Evolutionary conservation across 768 basidiomycete genomes (phyloP).

Genomic region (Tricholoma bakamatsutake): DNA sequence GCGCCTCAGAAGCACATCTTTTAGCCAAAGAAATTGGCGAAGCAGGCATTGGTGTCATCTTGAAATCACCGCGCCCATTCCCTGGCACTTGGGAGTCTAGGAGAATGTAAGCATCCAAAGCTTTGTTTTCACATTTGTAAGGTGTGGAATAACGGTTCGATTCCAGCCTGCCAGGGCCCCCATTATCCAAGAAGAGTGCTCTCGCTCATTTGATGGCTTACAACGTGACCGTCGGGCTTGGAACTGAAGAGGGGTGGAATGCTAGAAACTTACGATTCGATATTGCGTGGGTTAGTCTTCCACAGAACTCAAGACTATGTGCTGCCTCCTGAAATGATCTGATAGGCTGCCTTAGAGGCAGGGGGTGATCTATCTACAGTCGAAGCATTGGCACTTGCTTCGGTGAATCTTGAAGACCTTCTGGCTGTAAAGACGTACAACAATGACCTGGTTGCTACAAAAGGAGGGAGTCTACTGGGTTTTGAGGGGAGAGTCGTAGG

Average conservation of each 20-base stretch:
- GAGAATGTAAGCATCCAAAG: constrained; percentile 43
- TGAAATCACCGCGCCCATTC: constrained; percentile 58
- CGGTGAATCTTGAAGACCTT: constrained; percentile 37
- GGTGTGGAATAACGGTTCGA: neutral
- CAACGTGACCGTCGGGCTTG: constrained; percentile 69
- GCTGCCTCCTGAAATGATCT: neutral
- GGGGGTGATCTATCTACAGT: constrained; percentile 34
- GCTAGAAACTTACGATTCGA: constrained; percentile 81
- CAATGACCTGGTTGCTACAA: constrained; percentile 54
- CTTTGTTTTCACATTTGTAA: neutral
- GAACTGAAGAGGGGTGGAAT: constrained; percentile 57
- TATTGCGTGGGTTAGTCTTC: constrained; percentile 62
- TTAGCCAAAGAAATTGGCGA: constrained; percentile 63
- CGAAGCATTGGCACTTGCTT: constrained; percentile 41
- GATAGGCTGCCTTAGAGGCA: constrained; percentile 38
- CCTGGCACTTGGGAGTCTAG: constrained; percentile 66
- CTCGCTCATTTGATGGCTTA: constrained; percentile 60
- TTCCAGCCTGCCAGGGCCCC: constrained; percentile 63
- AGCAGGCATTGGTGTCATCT: constrained; percentile 41
- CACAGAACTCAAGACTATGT: neutral
- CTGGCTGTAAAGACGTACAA: constrained; percentile 30
- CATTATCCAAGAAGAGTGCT: constrained; percentile 48
- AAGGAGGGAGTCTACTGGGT: constrained; percentile 48
- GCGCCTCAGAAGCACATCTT: constrained; percentile 62
- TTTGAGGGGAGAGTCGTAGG: constrained; percentile 43